Base-by-base conservation (phyloP, 257 asterid species). In the Salvia splendens region DNA sequence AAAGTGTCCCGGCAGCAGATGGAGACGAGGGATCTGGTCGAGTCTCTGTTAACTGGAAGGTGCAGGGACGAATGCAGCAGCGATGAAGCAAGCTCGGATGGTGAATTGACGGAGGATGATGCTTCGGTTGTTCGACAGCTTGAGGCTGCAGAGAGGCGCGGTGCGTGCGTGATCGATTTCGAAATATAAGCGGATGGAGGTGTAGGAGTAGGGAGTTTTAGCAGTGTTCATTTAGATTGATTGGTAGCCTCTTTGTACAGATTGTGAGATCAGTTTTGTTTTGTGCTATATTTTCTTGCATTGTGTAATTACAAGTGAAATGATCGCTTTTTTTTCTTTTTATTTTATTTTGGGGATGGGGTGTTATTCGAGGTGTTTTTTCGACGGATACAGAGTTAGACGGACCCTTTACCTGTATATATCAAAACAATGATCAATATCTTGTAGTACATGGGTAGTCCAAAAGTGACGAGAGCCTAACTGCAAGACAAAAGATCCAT, bases 131-230 rank as follows among this genome's bases (percentile, higher is more conserved):
- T 81, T 71, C 68, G 33, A 68, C 78, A 77, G 64, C 77, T 87
- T 30, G 83, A 84, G 82, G 75, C 82, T 28, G 95, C 96, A 30
- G 92, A 88, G 76, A 68, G 67, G 71, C 67, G 54, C 45, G 87
- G 95, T 6, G 63, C 50, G 38, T 84, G 88, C 63, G 11, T 33
- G 5, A 66, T 90, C 40, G 86, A 87, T 73, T 90, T 82, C 76
- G 88, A 90, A 76, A 90, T 90, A 67, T 90, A 64, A 56, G 30
- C 1, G 30, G 30, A 24, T 24, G 1, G 2, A 24, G 30, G 30
- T 24, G 65, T 12, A 58, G 15, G n/a, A 15, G n/a, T 57, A 33
- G 42, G 12, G 12, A 36, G n/a, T 32, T 30, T 24, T 58, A 58
- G 64, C 62, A 55, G 12, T 32, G 38, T 20, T 24, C 12, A 7